A percentile compares a stretch with the other conserved stretches of the same genome.
Conservation (phyloP, 108 stramenopile genomes). For the Poteriospumella lacustris region DNA sequence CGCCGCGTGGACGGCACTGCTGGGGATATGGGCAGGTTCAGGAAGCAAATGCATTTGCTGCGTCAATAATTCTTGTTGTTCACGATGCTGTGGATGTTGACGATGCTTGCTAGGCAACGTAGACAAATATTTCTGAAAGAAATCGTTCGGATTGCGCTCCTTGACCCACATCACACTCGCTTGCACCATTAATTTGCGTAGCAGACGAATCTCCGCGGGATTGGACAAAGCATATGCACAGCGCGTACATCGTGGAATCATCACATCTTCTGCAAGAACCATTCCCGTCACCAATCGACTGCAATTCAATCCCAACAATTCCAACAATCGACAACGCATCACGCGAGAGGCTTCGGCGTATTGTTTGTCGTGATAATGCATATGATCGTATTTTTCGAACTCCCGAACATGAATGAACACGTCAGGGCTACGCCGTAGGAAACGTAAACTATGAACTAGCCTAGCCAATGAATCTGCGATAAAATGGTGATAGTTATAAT, state of each 20-base stretch:
- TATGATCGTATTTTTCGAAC: neutral
- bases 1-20: neutral
- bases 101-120: neutral
- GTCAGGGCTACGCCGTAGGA: neutral
- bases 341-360: neutral
- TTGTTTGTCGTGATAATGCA: neutral
- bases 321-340: neutral
- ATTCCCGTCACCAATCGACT: neutral
- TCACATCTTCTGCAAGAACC: neutral
- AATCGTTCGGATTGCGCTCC: no score
- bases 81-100: neutral
- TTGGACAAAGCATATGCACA: constrained; percentile 7
- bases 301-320: neutral
- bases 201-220: neutral
- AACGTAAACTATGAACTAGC: neutral
- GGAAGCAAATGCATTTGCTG: no score
- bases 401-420: constrained; percentile 4
- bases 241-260: neutral
- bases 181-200: neutral
- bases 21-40: no score
- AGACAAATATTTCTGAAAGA: no score
- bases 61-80: neutral
- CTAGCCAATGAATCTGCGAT: neutral
- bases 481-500: constrained; percentile 10
- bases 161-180: no score